Evolutionary conservation across 1,139 yeast genomes (phyloP), one percentile per base, ranked within the genome.

Genomic region (Geotrichum bryndzae): DNA sequence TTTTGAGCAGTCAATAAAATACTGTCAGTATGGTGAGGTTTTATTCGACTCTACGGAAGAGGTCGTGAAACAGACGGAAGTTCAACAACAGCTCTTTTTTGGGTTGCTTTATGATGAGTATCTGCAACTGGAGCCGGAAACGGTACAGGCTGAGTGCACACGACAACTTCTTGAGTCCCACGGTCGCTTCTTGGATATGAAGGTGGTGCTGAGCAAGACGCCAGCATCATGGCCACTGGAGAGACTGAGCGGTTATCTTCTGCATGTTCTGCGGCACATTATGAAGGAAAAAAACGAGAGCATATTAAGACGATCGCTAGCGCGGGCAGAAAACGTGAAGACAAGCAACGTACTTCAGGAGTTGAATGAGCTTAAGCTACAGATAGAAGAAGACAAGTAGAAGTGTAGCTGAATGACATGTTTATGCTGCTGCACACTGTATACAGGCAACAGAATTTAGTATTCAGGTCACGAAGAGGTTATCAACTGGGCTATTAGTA

Each of bases 181-280:
- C 67, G 76, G 76, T 22, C 65, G 63, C 27, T 60, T 65, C 22
- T 66, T 75, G 15, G 77, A 74, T 57, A 61, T 70, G 53, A 64
- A 66, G 27, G 61, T 65, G 38, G 76, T 74, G 22, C 67, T 76
- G n/a, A 64, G 61, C 54, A 66, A 65, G 29, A 65, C 73, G 11
- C 76, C 77, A 1, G 69, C 65, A 18, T 59, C 68, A n/a, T 76
- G 79, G 79, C 73, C 77, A 2, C 65, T 75, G 51, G 76, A 73
- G 58, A 62, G 68, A 41, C 61, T 76, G 22, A 66, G 68, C 29
- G 70, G 66, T n/a, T 75, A 69, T 56, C 61, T 75, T 51, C 56
- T 59, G 13, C 64, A 64, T 25, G 65, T 66, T 23, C 63, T 72
- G 53, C 66, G 72, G n/a, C 57, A 61, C 33, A 29, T 67, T 22